Percentiles rank a stretch among this genome's conserved stretches.
Evolutionary conservation across 2,329 filamentous ascomycete genomes (phyloP).

Genomic region (Alternaria dauci): DNA sequence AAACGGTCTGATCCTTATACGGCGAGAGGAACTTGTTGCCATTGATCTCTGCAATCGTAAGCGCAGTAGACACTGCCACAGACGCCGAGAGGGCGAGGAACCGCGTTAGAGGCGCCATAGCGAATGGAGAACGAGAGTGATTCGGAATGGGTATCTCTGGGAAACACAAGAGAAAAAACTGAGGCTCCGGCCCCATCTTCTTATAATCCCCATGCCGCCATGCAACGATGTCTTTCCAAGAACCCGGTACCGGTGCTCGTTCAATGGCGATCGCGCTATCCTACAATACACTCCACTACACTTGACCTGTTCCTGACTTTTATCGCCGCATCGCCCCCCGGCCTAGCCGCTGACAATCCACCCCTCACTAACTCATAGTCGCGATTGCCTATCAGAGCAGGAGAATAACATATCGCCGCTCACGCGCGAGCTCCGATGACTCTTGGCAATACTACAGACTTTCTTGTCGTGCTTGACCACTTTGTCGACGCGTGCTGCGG

Average conservation of each 20-base stretch:
- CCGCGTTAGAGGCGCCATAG: constrained; percentile 25
- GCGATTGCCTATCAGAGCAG: constrained; percentile 7
- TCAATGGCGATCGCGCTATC: constrained; percentile 2
- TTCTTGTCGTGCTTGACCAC: neutral
- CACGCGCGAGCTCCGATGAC: neutral
- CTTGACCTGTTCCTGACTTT: constrained; percentile 12
- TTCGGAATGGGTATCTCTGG: neutral
- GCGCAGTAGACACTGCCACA: constrained; percentile 26
- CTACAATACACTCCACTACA: neutral
- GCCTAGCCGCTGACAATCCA: neutral
- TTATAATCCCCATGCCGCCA: constrained; percentile 1
- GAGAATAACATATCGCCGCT: neutral
- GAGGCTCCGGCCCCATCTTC: neutral
- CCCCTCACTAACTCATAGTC: neutral
- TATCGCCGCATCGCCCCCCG: neutral
- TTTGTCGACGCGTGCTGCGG: constrained; percentile 8
- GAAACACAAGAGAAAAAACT: neutral
- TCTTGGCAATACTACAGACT: neutral
- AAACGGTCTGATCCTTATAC: constrained; percentile 64
- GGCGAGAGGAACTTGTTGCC: constrained; percentile 71
- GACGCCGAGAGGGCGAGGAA: constrained; percentile 30
- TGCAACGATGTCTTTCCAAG: constrained; percentile 8
- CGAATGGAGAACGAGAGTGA: neutral
- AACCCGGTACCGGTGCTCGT: constrained; percentile 9
- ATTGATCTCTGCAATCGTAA: constrained; percentile 69